Evolutionary conservation across 2,329 filamentous ascomycete genomes (phyloP), one percentile per base, ranked within the genome.

Genomic region (Verticillium alfalfae): DNA sequence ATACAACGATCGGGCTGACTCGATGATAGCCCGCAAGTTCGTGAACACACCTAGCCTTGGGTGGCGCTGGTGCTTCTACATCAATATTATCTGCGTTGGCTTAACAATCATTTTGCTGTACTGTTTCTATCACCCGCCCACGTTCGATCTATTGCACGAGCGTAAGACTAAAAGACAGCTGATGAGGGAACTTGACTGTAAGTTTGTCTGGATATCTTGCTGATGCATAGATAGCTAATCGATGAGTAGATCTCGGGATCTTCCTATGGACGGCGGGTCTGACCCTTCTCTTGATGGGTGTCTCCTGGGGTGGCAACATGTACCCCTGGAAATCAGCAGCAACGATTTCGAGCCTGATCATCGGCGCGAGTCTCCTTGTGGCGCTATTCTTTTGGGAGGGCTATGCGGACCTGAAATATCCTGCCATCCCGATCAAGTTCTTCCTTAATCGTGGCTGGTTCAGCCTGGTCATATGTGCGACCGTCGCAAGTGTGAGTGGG

Each of bases 261-360:
- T 73, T 79, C 65, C 71, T 82, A 45, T 81, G 76, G 71, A 77
- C 75, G 9, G 73, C 73, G 5, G 78, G 79, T 4, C 74, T 80
- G 2, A 76, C 76, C 5, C 69, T 81, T 0, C 75, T 81, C 60
- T 69, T 82, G 9, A 76, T 82, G 64, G 79, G 79, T 5, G 70
- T 82, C 60, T 78, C 76, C 31, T 81, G 77, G 69, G 78, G 77
- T 22, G 78, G 78, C 18, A 68, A 66, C 57, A 71, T 76, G 52
- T 78, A 78, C 64, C 72, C 76, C 2, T 80, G 77, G 78, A 74
- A 70, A n/a, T 76, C 75, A 0, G 72, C 73, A 1, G 71, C 73
- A 2, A 75, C 76, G 13, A 76, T 79, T 57, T 69, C 70, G 1
- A 71, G 74, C 7, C 70, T 80, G 16, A 62, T 77, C 2, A 65